phyloP scores from a whole-genome alignment of 345 rosid genomes.

The Salix udensis region DNA sequence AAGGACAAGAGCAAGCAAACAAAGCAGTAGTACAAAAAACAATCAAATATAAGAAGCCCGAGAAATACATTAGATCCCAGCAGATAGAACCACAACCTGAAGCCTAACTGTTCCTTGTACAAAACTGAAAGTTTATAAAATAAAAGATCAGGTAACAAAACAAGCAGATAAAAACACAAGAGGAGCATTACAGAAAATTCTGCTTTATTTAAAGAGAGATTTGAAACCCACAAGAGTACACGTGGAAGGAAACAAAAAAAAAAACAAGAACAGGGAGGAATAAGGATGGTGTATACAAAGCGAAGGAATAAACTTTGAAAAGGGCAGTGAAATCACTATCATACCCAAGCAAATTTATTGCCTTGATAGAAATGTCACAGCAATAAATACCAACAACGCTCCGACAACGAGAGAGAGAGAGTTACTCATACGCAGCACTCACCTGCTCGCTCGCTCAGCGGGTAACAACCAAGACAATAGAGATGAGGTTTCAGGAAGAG shows the following conservation, averaged over 20 bases:
- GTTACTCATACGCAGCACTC: conserved; percentile 17
- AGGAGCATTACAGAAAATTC: conserved; percentile 18
- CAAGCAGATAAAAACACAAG: conserved; percentile 52
- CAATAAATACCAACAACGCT: conserved; percentile 8
- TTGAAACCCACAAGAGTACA: conserved; percentile 26
- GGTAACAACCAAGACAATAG: not conserved
- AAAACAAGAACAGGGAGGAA: conserved; percentile 34
- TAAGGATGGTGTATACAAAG: conserved; percentile 42
- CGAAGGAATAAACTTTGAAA: conserved; percentile 94
- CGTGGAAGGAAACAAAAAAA: conserved; percentile 34
- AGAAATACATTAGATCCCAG: conserved; percentile 35
- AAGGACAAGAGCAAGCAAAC: conserved; percentile 11
- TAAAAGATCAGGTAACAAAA: conserved; percentile 27
- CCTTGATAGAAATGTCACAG: conserved; percentile 15
- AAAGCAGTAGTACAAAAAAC: not conserved
- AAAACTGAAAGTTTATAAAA: conserved; percentile 29
- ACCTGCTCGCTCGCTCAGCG: conserved; percentile 22
- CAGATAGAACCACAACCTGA: conserved; percentile 54
- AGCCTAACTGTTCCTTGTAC: conserved; percentile 37
- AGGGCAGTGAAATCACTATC: conserved; percentile 83
- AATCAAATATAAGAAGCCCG: conserved; percentile 8
- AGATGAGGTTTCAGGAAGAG: not conserved
- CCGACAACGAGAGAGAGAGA: not conserved
- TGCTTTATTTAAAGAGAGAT: conserved; percentile 11
- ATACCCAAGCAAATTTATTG: conserved; percentile 32